Evolutionary conservation across 768 basidiomycete species (phyloP).

Genomic region (Holtermanniella nyarrowii): DNA sequence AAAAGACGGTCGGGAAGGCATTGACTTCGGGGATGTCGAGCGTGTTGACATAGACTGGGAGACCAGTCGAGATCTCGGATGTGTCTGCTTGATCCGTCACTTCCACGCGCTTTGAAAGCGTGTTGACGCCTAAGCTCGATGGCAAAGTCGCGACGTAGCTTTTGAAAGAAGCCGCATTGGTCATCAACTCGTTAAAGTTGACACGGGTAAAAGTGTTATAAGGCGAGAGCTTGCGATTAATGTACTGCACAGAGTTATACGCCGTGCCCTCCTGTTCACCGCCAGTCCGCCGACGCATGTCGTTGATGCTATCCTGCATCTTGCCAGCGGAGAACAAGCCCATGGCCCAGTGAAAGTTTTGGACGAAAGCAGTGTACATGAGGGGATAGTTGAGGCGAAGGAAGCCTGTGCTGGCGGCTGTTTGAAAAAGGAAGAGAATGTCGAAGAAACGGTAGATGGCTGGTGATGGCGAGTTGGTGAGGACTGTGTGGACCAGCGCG

Average conservation of each 20-base stretch:
- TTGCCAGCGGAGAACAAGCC: conserved; percentile 54
- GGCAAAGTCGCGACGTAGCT: conserved; percentile 16
- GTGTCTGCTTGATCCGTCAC: conserved; percentile 23
- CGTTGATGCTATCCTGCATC: conserved; percentile 67
- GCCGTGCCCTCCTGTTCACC: conserved; percentile 56
- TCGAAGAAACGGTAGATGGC: conserved; percentile 71
- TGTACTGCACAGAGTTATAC: conserved; percentile 58
- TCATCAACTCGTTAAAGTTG: conserved; percentile 24
- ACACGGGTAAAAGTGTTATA: conserved; percentile 48
- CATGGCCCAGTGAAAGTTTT: conserved; percentile 83
- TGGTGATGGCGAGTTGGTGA: conserved; percentile 44
- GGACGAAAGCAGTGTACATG: conserved; percentile 65
- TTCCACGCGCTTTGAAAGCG: conserved; percentile 15
- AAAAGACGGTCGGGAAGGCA: conserved; percentile 81
- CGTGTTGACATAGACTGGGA: conserved; percentile 71
- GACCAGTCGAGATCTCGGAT: conserved; percentile 54
- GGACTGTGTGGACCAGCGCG: conserved; percentile 47
- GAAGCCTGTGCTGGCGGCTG: conserved; percentile 64
- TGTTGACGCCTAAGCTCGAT: conserved; percentile 1
- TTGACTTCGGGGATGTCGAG: conserved; percentile 73
- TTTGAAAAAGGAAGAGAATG: conserved; percentile 70
- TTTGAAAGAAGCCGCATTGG: conserved; percentile 49
- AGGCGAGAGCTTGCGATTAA: conserved; percentile 71
- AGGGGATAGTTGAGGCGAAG: conserved; percentile 79
- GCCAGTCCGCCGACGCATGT: conserved; percentile 72